Conservation (phyloP, 306 rosid species). For the Quercus glauca region DNA sequence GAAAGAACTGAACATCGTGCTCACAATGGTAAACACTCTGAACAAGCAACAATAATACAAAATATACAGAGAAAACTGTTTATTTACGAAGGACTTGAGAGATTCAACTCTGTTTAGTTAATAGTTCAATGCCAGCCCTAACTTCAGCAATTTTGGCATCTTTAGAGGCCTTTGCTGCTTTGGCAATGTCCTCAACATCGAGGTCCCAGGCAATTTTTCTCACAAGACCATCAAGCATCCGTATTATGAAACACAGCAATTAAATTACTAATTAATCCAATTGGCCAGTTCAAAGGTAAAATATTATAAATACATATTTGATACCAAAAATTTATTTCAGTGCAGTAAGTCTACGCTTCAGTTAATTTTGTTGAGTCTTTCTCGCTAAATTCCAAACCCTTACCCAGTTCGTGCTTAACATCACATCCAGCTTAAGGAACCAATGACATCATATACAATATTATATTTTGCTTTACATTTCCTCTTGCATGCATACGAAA, state of each 20-base stretch:
- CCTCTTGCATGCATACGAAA: neutral
- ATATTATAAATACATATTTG: neutral
- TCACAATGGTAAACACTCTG: no score
- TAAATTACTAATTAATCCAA: neutral
- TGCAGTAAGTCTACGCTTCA: neutral
- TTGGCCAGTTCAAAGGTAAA: neutral
- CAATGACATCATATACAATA: neutral
- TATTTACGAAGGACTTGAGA: neutral
- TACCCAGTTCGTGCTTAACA: neutral
- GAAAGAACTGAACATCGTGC: no score
- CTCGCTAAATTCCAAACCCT: neutral
- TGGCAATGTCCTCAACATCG: constrained; percentile 76
- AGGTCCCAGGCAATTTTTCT: constrained; percentile 77
- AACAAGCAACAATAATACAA: no score
- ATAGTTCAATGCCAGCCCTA: constrained; percentile 74
- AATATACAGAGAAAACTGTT: no score
- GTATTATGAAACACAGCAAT: constrained; percentile 13
- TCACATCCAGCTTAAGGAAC: neutral
- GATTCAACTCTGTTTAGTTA: constrained; percentile 48
- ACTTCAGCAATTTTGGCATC: constrained; percentile 78
- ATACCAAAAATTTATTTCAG: neutral
- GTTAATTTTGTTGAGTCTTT: neutral
- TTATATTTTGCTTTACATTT: neutral
- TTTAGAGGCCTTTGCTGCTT: constrained; percentile 64
- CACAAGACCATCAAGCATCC: constrained; percentile 84